A percentile compares a stretch with the other conserved stretches of the same genome.
These are phyloP conservation scores for Monosporozyma siamensis DNA, from an alignment of 805 yeast genomes.

Conservation along the genomic window DNA sequence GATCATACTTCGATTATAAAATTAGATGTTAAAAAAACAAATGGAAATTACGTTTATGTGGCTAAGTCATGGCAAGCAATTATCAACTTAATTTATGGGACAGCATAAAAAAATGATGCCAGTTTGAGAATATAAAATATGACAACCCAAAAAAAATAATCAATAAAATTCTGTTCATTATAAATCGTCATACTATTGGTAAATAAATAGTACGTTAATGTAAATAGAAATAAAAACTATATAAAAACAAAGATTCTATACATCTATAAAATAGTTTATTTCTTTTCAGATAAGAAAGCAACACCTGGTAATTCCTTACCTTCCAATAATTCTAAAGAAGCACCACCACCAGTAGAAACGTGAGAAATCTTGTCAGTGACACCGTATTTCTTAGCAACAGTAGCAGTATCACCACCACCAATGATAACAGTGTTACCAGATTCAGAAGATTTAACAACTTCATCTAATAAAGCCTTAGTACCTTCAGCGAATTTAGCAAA, in stretches of 20 bases:
- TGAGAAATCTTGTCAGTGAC: conserved; percentile 94
- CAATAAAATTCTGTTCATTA: background rate
- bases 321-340: conserved; percentile 95
- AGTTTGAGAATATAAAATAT: background rate
- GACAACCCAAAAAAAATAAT: no score
- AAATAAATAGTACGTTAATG: background rate
- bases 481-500: conserved; percentile 87
- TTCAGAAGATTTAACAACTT: conserved; percentile 76
- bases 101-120: background rate
- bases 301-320: conserved; percentile 99
- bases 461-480: conserved; percentile 84
- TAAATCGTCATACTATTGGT: background rate
- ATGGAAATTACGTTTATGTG: conserved; percentile 1
- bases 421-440: conserved; percentile 92
- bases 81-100: background rate
- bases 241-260: background rate
- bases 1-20: background rate
- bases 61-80: conserved; percentile 3
- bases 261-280: conserved; percentile 13
- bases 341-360: conserved; percentile 99
- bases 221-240: background rate
- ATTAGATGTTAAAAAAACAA: background rate
- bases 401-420: conserved; percentile 99
- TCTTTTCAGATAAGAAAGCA: conserved; percentile 75
- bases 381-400: conserved; percentile 97